phyloP scores from a whole-genome alignment of 2,329 filamentous ascomycete species.

The Monosporascus sp. region DNA sequence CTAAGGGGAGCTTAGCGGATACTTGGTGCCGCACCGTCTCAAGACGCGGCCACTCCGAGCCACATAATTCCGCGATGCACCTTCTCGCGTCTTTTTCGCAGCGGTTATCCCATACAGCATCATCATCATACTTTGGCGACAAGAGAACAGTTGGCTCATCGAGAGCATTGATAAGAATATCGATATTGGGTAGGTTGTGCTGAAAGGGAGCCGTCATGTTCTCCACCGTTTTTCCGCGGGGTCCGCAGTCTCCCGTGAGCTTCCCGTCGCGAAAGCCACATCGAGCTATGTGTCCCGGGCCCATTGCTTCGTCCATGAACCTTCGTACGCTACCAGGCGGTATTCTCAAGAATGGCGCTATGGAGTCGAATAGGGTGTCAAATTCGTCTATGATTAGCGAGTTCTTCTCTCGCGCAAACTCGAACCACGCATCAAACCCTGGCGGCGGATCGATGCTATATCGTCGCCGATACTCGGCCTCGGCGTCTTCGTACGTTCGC shows the following conservation, averaged over 20 bases:
- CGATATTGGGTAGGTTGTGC: conserved; percentile 28
- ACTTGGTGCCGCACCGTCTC: neutral
- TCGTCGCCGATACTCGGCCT: conserved; percentile 35
- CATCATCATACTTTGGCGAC: conserved; percentile 6
- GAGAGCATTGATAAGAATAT: conserved; percentile 40
- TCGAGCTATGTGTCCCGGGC: neutral
- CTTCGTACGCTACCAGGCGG: conserved; percentile 28
- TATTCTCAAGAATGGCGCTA: conserved; percentile 36
- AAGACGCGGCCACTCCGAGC: neutral
- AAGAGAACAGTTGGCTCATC: conserved; percentile 41
- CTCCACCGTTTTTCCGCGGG: neutral
- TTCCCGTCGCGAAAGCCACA: neutral
- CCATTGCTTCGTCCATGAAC: conserved; percentile 16
- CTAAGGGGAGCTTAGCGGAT: conserved; percentile 8
- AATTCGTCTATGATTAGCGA: conserved; percentile 47
- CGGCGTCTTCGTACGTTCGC: conserved; percentile 26
- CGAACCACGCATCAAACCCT: conserved; percentile 42
- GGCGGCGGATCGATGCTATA: conserved; percentile 38
- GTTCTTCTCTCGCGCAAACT: conserved; percentile 31
- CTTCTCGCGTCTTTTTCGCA: neutral
- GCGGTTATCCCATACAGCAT: conserved; percentile 20
- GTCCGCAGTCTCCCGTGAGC: neutral
- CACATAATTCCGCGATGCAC: conserved; percentile 26
- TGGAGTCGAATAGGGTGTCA: conserved; percentile 33
- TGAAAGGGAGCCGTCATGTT: neutral